Evolutionary conservation across 192 early-diverging fungal genomes (phyloP).

Genomic region (Chytriomyces sp.): DNA sequence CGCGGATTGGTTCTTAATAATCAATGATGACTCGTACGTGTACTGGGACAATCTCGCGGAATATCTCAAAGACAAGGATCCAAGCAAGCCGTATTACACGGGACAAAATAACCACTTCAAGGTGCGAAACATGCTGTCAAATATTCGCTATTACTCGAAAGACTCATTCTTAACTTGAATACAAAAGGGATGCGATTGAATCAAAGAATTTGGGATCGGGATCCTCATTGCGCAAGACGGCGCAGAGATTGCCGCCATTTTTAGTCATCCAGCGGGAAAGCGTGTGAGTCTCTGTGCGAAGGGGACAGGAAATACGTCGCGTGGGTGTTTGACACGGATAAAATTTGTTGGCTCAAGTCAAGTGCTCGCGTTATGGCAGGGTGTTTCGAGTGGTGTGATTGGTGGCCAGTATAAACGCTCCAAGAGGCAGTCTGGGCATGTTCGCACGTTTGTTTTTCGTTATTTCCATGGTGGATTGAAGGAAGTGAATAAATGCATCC

Average conservation of each 20-base stretch:
- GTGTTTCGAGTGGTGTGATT: no score
- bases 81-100: slow-evolving; percentile 46
- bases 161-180: no score
- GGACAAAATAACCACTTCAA: slow-evolving; percentile 49
- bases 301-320: slow-evolving; percentile 15
- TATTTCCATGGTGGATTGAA: no score
- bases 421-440: no score
- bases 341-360: no score
- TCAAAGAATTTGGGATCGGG: slow-evolving; percentile 45
- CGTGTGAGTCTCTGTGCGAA: slow-evolving; percentile 23
- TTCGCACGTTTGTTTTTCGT: no score
- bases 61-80: slow-evolving; percentile 41
- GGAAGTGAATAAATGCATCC: no score
- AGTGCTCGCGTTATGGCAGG: no score
- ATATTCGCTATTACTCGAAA: no score
- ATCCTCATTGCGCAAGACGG: slow-evolving; percentile 61
- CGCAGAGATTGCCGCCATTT: slow-evolving; percentile 10
- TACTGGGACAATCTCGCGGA: slow-evolving; percentile 57
- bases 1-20: slow-evolving; percentile 67
- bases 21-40: slow-evolving; percentile 69
- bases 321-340: slow-evolving; percentile 33
- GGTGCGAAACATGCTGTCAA: no score
- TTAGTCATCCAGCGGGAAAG: background rate
- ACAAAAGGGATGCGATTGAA: slow-evolving; percentile 58
- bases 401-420: no score